Conservation (phyloP, 192 early-diverging fungal species). For the Coemansia erecta region DNA sequence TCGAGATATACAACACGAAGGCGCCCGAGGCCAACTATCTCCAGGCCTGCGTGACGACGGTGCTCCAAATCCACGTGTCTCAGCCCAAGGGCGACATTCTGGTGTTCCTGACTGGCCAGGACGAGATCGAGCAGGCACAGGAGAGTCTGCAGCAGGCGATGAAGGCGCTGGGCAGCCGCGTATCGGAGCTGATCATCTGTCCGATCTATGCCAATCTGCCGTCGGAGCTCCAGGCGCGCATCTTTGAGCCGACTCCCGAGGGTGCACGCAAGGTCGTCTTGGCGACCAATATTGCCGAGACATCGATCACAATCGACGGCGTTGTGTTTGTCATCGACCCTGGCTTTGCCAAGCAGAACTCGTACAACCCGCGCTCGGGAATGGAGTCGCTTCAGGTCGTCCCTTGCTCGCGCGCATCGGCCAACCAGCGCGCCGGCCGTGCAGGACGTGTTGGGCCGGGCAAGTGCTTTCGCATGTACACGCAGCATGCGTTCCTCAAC, state of each 20-base stretch:
- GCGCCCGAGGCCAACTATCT: slow-evolving; percentile 97
- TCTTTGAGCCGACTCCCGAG: slow-evolving; percentile 96
- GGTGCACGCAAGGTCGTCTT: slow-evolving; percentile 92
- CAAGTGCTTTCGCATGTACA: slow-evolving; percentile 96
- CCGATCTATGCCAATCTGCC: slow-evolving; percentile 97
- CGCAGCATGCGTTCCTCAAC: slow-evolving; percentile 84
- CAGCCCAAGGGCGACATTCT: slow-evolving; percentile 89
- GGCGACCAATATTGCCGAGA: slow-evolving; percentile 99
- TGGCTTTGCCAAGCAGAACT: slow-evolving; percentile 95
- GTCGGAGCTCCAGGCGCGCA: slow-evolving; percentile 92
- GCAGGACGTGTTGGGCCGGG: slow-evolving; percentile 96
- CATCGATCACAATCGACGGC: slow-evolving; percentile 96
- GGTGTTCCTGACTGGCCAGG: slow-evolving; percentile 96
- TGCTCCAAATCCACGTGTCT: slow-evolving; percentile 91
- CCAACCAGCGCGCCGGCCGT: slow-evolving; percentile 90
- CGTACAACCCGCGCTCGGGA: slow-evolving; percentile 89
- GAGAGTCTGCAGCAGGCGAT: slow-evolving; percentile 75
- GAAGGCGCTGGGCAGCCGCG: slow-evolving; percentile 79
- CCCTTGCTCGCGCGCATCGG: slow-evolving; percentile 91
- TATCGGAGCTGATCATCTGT: slow-evolving; percentile 87
- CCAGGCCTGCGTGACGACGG: slow-evolving; percentile 85
- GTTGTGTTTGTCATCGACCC: slow-evolving; percentile 97
- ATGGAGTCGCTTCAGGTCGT: slow-evolving; percentile 98
- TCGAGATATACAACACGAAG: slow-evolving; percentile 93
- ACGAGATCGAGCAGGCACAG: slow-evolving; percentile 94